Evolutionary conservation across 805 yeast species (phyloP), one percentile per base, ranked within the genome.

Genomic region (Priceomyces medius): DNA sequence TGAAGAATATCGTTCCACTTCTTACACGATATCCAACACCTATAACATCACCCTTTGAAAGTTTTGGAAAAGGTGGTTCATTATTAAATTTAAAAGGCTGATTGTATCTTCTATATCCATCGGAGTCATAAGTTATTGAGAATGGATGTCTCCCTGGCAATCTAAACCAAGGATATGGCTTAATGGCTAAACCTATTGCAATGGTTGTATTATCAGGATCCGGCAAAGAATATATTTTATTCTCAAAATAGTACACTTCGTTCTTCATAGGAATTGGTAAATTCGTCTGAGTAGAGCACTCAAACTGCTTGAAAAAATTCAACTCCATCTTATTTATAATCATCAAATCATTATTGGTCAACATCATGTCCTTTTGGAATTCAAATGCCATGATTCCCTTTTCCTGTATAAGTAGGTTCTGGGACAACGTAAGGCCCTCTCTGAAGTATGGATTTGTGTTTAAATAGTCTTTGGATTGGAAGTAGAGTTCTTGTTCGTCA

Each of bases 311-410:
- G 50, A 72, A 61, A 50, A 82, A 82, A 21, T 76, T 74, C 36
- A 83, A 60, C 55, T 83, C 88, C 2, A 73, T 59, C 53, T 85
- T 82, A 56, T 85, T 85, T 29, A 79, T 74, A 4, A 91, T 85
- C 28, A 77, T 49, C 40, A 79, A 73, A 48, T 74, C 79, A 54
- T 72, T 80, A 63, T 72, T 75, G 46, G 76, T 78, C 23, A 79
- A 61, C 62, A 76, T 74, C 7, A 71, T 60, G 54, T 76, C 76
- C 17, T 83, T 80, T 39, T 70, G 73, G 56, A 93, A 91, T 53
- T 90, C 95, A 87, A 95, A 90, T 1, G 97, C 98, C 12, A 74
- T 64, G 1, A 90, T 83, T 2, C 96, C 96, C 58, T 88, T 89
- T 48, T 88, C 95, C 50, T 88, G 95, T 20, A 88, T 86, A 16